Conservation (phyloP, 176 grass and related monocot genomes). For the Oryza glaberrima region DNA sequence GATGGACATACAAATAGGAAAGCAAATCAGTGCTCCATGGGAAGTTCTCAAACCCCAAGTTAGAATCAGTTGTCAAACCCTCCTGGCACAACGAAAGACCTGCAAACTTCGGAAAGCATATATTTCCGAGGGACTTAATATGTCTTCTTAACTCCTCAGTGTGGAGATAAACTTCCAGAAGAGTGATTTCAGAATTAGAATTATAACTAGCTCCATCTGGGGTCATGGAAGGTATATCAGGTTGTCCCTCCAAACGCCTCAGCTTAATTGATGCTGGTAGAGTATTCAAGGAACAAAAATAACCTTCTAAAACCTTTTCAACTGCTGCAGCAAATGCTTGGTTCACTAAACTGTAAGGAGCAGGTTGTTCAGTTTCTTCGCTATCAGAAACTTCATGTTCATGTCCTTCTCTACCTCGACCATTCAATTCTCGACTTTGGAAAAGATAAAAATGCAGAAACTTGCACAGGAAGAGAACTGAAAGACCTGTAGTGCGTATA, state of each 20-base stretch:
- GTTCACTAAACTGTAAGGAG: constrained; percentile 77
- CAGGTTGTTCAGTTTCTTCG: constrained; percentile 33
- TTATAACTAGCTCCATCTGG: constrained; percentile 35
- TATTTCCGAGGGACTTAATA: constrained; percentile 84
- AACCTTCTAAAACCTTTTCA: constrained; percentile 88
- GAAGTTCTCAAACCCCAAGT: constrained; percentile 82
- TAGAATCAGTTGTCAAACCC: constrained; percentile 73
- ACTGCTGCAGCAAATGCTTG: constrained; percentile 87
- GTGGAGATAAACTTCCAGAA: constrained; percentile 92
- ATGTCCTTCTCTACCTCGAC: constrained; percentile 30
- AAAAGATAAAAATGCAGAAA: constrained; percentile 82
- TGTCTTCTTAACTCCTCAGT: constrained; percentile 88
- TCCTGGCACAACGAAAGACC: constrained; percentile 76
- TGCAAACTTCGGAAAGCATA: constrained; percentile 85
- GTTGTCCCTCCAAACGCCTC: constrained; percentile 47
- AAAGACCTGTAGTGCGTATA: constrained; percentile 57
- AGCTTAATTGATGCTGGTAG: constrained; percentile 71
- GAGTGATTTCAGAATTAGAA: constrained; percentile 67
- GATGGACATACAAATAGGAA: constrained; percentile 94
- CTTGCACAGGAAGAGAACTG: constrained; percentile 79
- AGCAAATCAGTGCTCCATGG: constrained; percentile 85
- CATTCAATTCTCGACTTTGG: constrained; percentile 45
- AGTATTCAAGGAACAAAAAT: constrained; percentile 85
- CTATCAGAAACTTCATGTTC: constrained; percentile 36
- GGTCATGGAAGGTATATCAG: constrained; percentile 29